Evolutionary conservation across 345 rosid genomes (phyloP).

Genomic region (Populus euphratica): DNA sequence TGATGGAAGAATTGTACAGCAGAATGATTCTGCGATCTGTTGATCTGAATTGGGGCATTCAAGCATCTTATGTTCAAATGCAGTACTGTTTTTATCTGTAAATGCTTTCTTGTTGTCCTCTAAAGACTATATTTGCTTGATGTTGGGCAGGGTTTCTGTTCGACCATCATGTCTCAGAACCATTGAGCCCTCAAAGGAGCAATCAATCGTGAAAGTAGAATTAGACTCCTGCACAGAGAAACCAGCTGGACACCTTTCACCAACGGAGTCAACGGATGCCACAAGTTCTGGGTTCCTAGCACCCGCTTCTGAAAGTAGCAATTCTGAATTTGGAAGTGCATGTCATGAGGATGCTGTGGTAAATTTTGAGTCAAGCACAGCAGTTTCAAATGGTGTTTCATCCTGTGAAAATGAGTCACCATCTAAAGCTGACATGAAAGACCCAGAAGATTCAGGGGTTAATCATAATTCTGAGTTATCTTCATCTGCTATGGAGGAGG

Average conservation of each 20-base stretch:
- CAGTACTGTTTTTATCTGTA: background rate
- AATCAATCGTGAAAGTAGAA: conserved; percentile 23
- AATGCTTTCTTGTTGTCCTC: background rate
- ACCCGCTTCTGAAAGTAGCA: conserved; percentile 17
- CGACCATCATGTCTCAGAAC: conserved; percentile 47
- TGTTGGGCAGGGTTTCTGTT: conserved; percentile 49
- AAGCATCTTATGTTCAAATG: background rate
- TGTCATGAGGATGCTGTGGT: background rate
- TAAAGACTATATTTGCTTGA: conserved; percentile 5
- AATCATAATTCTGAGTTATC: background rate
- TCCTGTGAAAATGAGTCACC: conserved; percentile 23
- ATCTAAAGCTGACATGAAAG: conserved; percentile 15
- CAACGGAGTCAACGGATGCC: conserved; percentile 11
- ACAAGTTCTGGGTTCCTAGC: conserved; percentile 11
- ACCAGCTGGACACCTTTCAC: conserved; percentile 21
- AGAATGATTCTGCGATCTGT: background rate
- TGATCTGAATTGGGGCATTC: background rate
- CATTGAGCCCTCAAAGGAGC: conserved; percentile 36
- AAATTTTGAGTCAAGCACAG: conserved; percentile 4
- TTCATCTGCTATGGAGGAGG: background rate
- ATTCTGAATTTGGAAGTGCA: conserved; percentile 11
- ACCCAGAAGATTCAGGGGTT: background rate
- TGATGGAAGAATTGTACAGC: background rate
- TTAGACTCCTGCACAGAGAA: conserved; percentile 26
- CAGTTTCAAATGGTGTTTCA: conserved; percentile 20